Evolutionary conservation across 139 green algal species (phyloP).

Genomic region (Chlamydomonas urium): DNA sequence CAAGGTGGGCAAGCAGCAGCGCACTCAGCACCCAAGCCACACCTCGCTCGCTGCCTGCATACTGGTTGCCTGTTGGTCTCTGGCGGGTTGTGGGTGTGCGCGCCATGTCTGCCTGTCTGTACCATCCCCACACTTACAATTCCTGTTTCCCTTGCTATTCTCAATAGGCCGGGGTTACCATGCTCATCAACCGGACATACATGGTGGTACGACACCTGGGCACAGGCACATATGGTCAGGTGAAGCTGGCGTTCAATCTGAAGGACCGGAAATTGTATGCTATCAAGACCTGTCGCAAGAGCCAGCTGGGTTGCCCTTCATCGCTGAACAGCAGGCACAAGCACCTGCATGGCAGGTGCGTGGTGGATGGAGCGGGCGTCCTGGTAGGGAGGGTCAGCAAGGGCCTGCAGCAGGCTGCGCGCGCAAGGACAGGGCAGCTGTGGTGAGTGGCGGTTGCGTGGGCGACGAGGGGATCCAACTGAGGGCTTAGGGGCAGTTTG

Average conservation of each 20-base stretch:
- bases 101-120: too few species aligned
- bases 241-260: slow-evolving; percentile 51
- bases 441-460: too few species aligned
- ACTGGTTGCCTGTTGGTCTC: neutral
- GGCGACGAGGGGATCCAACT: too few species aligned
- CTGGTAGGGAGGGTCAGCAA: too few species aligned
- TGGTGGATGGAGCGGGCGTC: too few species aligned
- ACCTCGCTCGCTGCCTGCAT: neutral
- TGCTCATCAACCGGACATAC: slow-evolving; percentile 55
- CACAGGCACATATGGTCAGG: slow-evolving; percentile 46
- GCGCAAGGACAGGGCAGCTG: too few species aligned
- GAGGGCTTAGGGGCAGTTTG: too few species aligned
- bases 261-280: slow-evolving; percentile 46
- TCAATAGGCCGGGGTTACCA: slow-evolving; percentile 34
- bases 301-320: slow-evolving; percentile 16
- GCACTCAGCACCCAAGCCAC: neutral
- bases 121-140: too few species aligned
- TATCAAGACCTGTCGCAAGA: slow-evolving; percentile 49
- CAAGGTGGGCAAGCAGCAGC: neutral
- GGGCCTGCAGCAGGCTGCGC: too few species aligned
- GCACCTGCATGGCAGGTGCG: too few species aligned
- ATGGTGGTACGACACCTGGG: slow-evolving; percentile 60
- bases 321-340: too few species aligned
- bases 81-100: too few species aligned
- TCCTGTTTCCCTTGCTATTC: neutral